Evolutionary conservation across 306 rosid genomes (phyloP).

Genomic region (Cajanus cajan): DNA sequence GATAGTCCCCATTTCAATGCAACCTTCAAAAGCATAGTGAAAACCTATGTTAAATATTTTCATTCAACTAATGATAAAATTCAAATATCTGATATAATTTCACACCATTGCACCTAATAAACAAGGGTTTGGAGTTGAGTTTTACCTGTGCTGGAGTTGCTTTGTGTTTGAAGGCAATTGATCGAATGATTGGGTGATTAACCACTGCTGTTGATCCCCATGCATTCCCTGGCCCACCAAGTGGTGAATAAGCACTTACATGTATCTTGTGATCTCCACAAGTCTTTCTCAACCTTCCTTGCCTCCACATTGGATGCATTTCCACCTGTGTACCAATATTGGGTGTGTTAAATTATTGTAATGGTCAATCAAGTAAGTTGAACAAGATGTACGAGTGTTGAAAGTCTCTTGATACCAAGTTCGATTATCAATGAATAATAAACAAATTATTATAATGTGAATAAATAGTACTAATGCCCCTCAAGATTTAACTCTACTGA

Average conservation of each 20-base stretch:
- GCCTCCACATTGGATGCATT: slow-evolving; percentile 97
- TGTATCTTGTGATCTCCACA: slow-evolving; percentile 72
- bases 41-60: background rate
- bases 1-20: slow-evolving; percentile 78
- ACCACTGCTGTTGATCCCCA: slow-evolving; percentile 91
- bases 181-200: slow-evolving; percentile 49
- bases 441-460: too few species aligned
- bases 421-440: too few species aligned
- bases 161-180: slow-evolving; percentile 63
- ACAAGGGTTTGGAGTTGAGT: background rate
- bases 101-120: background rate
- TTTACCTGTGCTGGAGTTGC: slow-evolving; percentile 82
- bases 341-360: background rate
- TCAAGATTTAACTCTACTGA: background rate
- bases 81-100: background rate
- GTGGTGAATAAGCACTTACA: slow-evolving; percentile 85
- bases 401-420: too few species aligned
- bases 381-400: too few species aligned
- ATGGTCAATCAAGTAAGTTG: too few species aligned
- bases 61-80: background rate
- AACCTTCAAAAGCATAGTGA: slow-evolving; percentile 42
- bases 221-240: slow-evolving; percentile 87
- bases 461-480: background rate
- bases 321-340: slow-evolving; percentile 54
- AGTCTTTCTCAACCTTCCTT: slow-evolving; percentile 49